phyloP scores from a whole-genome alignment of 352 stramenopile genomes.

The Globisporangium paddicum region DNA sequence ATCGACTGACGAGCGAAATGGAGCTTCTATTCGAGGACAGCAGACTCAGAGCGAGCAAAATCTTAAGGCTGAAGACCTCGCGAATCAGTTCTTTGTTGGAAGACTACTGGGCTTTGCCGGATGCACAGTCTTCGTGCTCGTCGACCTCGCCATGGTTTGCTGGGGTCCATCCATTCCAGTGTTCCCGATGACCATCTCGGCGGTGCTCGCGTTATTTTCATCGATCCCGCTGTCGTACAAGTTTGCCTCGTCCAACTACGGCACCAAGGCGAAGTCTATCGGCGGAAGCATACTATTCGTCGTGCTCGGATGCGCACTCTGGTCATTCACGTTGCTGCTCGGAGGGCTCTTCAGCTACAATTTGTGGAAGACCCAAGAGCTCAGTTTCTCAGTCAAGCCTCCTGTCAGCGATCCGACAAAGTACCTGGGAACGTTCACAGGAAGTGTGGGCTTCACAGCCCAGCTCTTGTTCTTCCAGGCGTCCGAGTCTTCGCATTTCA shows the following conservation, averaged over 20 bases:
- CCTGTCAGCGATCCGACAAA: constrained; percentile 14
- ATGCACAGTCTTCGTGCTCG: constrained; percentile 41
- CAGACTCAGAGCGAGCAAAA: background rate
- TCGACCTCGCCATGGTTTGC: constrained; percentile 41
- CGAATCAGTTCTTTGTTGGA: constrained; percentile 34
- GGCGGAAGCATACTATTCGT: constrained; percentile 47
- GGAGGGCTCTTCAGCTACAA: constrained; percentile 40
- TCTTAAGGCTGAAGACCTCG: constrained; percentile 18
- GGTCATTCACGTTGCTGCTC: constrained; percentile 54
- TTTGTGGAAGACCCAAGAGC: constrained; percentile 29
- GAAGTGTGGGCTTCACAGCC: constrained; percentile 36
- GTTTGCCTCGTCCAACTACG: constrained; percentile 26
- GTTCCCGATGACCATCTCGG: constrained; percentile 41
- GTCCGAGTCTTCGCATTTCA: constrained; percentile 12
- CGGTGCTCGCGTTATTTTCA: constrained; percentile 40
- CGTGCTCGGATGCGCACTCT: constrained; percentile 43
- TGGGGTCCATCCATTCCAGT: constrained; percentile 38
- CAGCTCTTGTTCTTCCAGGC: constrained; percentile 45
- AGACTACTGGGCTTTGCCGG: constrained; percentile 32
- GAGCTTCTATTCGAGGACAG: background rate
- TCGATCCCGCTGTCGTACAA: constrained; percentile 51
- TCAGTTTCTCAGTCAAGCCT: background rate
- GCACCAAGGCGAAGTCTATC: constrained; percentile 23
- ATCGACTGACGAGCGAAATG: background rate
- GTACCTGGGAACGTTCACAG: constrained; percentile 48